phyloP scores from a whole-genome alignment of 2,329 filamentous ascomycete genomes.

The Penicillium brasilianum region DNA sequence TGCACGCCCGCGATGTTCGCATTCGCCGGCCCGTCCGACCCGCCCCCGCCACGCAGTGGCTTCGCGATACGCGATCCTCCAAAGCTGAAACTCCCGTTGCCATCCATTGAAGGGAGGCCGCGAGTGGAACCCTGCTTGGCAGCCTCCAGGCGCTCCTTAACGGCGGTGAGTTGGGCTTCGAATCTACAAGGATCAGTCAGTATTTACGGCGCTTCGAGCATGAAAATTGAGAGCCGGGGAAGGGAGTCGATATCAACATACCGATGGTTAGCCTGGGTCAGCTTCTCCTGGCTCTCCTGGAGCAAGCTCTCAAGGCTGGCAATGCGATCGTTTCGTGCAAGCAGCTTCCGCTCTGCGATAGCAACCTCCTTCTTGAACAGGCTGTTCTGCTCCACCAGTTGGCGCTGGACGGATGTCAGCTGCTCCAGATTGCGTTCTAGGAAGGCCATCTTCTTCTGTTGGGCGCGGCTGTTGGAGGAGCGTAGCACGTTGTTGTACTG shows the following conservation, averaged over 20 bases:
- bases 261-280: slow-evolving; percentile 97
- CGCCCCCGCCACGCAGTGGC: slow-evolving; percentile 61
- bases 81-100: slow-evolving; percentile 74
- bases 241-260: slow-evolving; percentile 53
- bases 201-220: slow-evolving; percentile 3
- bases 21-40: slow-evolving; percentile 43
- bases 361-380: slow-evolving; percentile 98
- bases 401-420: slow-evolving; percentile 93
- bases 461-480: slow-evolving; percentile 94
- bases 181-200: slow-evolving; percentile 66
- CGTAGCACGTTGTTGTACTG: slow-evolving; percentile 99
- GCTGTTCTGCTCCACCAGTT: slow-evolving; percentile 97
- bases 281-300: slow-evolving; percentile 97
- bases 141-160: slow-evolving; percentile 96
- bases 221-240: not conserved
- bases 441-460: slow-evolving; percentile 99
- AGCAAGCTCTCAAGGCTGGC: slow-evolving; percentile 89
- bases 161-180: slow-evolving; percentile 92
- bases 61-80: slow-evolving; percentile 67
- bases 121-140: slow-evolving; percentile 91
- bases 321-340: slow-evolving; percentile 95
- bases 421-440: slow-evolving; percentile 97
- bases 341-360: slow-evolving; percentile 95
- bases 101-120: slow-evolving; percentile 70
- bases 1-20: slow-evolving; percentile 56